Conservation (phyloP, 2,329 filamentous ascomycete genomes). For the Cryphonectria nitschkei region DNA sequence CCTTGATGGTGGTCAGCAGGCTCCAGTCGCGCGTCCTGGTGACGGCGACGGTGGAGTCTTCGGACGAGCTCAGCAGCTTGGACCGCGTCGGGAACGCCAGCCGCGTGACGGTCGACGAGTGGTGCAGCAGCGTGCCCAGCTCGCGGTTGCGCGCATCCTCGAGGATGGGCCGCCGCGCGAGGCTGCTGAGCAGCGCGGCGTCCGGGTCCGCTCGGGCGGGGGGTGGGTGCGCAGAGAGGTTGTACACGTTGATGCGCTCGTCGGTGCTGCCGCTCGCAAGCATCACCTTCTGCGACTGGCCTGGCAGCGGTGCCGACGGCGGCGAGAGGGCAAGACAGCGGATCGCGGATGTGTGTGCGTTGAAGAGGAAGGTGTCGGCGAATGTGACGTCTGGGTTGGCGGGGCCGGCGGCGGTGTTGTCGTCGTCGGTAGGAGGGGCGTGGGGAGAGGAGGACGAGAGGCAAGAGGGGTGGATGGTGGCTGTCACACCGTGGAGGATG, state of each 20-base stretch:
- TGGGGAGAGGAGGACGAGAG: neutral
- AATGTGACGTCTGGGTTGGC: conserved; percentile 61
- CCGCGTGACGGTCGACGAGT: conserved; percentile 78
- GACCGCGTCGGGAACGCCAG: conserved; percentile 82
- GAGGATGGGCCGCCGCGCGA: conserved; percentile 73
- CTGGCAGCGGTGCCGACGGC: conserved; percentile 62
- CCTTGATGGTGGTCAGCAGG: conserved; percentile 84
- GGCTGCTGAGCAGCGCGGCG: conserved; percentile 64
- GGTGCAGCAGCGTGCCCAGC: conserved; percentile 84
- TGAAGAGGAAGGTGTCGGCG: conserved; percentile 93
- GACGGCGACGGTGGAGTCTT: conserved; percentile 90
- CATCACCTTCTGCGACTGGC: conserved; percentile 78
- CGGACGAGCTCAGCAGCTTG: conserved; percentile 85
- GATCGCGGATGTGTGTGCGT: conserved; percentile 87
- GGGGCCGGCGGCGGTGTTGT: no score
- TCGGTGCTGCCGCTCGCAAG: conserved; percentile 92
- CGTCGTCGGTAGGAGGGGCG: conserved; percentile 1
- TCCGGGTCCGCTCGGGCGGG: conserved; percentile 49
- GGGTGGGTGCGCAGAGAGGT: conserved; percentile 72
- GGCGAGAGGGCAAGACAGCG: conserved; percentile 86
- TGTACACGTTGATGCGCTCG: conserved; percentile 94
- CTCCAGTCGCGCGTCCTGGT: conserved; percentile 89
- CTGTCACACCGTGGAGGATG: conserved; percentile 86
- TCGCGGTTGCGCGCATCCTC: conserved; percentile 89
- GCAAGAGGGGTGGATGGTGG: conserved; percentile 58